These are phyloP conservation scores for Aspergillus olivimuriae DNA, from an alignment of 495 filamentous ascomycete genomes.

Conservation along the genomic window DNA sequence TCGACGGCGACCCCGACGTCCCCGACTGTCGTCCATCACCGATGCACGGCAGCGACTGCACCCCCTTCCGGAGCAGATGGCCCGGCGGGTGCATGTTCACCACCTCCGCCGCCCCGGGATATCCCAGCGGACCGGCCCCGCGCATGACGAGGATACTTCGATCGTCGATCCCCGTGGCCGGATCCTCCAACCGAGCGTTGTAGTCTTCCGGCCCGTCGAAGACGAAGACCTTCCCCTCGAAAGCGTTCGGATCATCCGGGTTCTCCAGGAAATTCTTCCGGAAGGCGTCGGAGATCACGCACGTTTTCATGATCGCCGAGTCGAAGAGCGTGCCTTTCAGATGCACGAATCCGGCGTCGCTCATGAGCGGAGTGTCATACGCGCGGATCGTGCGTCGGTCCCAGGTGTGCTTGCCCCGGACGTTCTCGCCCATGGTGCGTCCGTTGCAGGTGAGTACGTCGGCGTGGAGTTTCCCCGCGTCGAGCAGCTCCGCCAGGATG, in stretches of 20 bases:
- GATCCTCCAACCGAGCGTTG: constrained; percentile 39
- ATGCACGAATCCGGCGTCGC: constrained; percentile 45
- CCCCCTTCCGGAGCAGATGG: constrained; percentile 38
- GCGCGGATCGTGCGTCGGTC: constrained; percentile 38
- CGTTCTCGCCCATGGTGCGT: constrained; percentile 33
- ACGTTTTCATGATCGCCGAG: constrained; percentile 53
- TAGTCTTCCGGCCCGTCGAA: constrained; percentile 53
- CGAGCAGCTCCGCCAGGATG: constrained; percentile 46
- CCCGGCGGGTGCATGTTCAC: constrained; percentile 52
- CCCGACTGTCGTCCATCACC: constrained; percentile 51
- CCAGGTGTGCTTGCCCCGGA: constrained; percentile 37
- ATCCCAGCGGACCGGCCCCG: constrained; percentile 46
- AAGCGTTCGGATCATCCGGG: constrained; percentile 45
- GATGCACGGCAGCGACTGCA: constrained; percentile 48
- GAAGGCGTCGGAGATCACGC: constrained; percentile 46
- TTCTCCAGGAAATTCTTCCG: constrained; percentile 40
- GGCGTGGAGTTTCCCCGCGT: constrained; percentile 36
- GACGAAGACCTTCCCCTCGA: constrained; percentile 44
- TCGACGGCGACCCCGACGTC: constrained; percentile 49
- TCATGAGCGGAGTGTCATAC: constrained; percentile 40
- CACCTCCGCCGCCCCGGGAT: constrained; percentile 50
- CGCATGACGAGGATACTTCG: constrained; percentile 49
- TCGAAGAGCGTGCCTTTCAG: constrained; percentile 46
- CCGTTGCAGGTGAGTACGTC: constrained; percentile 41
- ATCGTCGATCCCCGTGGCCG: constrained; percentile 38